Base-by-base conservation (phyloP, 495 filamentous ascomycete species). In the Neurospora pannonica region DNA sequence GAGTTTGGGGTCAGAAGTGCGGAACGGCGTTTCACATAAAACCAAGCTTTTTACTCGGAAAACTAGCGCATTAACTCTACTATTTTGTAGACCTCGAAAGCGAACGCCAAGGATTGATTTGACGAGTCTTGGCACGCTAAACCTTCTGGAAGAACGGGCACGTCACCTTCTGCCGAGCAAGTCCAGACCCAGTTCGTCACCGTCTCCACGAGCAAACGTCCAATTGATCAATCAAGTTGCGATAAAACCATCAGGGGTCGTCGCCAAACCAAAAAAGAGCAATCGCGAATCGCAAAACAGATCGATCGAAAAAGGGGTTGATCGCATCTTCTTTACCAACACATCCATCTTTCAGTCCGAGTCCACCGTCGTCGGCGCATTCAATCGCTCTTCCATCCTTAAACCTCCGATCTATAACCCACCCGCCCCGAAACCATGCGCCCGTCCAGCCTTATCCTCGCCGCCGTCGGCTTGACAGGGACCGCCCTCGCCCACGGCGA, bases 401-500 rank as follows among this genome's bases (percentile, higher is more conserved):
- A 67, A 67, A 19, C 54, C 28, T 67, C 54, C 54, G 54, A 67
- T 15, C 54, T 34, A 13, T 3, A 67, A 34, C 15, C 54, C 28
- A 28, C 5, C 54, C 54, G 15, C 34, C 54, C 54, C 28, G 70
- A 31, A 38, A 46, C 13, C 24, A 81, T 81, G 81, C 81, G 76
- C 38, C 24, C 76, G 21, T 74, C 75, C 15, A 39, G 34, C 46
- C 13, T 78, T 9, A n/a, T 78, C 74, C 39, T 81, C 42, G 62
- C 77, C 17, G 74, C 54, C 54, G 7, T 38, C 72, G 75, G 72
- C 7, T 17, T 81, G 3, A 75, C 74, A 10, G 75, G 76, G 19
- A 46, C 34, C 46, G 78, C 73, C 62, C 75, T 88, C 73, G 89
- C 86, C 46, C 90, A 88, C 79, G 91, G 91, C 73, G 88, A 83